These are phyloP conservation scores for Plasmodium vivax DNA, from an alignment of 169 alveolate genomes.

Conservation along the genomic window DNA sequence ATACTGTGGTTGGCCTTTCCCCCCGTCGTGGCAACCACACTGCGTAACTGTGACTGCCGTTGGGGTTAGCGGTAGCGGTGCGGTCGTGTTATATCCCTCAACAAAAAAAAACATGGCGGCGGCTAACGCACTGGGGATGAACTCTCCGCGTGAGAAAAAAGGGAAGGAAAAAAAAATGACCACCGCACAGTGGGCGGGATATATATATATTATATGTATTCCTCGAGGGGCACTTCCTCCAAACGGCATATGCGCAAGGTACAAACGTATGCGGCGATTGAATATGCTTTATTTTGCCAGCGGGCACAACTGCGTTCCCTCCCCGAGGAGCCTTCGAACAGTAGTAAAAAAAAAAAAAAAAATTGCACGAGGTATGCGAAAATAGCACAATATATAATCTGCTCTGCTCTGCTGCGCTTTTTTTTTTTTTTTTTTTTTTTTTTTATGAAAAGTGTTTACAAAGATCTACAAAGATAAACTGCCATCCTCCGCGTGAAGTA, in stretches of 20 bases:
- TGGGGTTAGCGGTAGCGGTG: background rate
- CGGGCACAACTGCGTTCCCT: background rate
- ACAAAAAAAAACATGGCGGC: no score
- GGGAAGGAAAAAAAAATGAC: background rate
- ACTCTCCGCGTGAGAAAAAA: background rate
- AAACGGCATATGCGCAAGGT: background rate
- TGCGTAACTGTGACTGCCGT: background rate
- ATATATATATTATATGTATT: no score
- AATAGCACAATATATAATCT: background rate
- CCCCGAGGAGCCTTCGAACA: background rate
- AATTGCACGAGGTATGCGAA: background rate
- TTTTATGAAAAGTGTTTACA: background rate
- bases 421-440: background rate
- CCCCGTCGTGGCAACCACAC: background rate
- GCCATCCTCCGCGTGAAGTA: background rate
- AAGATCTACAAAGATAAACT: background rate
- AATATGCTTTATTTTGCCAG: no score
- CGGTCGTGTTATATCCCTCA: background rate
- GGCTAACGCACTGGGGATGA: background rate
- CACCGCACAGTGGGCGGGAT: background rate
- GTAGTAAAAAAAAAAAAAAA: background rate
- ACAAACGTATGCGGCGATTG: no score
- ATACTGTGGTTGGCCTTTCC: background rate
- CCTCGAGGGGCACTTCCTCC: background rate
- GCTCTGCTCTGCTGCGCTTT: no score